These are phyloP conservation scores for Lepidopterella palustris DNA, from an alignment of 495 filamentous ascomycete genomes.

Conservation along the genomic window DNA sequence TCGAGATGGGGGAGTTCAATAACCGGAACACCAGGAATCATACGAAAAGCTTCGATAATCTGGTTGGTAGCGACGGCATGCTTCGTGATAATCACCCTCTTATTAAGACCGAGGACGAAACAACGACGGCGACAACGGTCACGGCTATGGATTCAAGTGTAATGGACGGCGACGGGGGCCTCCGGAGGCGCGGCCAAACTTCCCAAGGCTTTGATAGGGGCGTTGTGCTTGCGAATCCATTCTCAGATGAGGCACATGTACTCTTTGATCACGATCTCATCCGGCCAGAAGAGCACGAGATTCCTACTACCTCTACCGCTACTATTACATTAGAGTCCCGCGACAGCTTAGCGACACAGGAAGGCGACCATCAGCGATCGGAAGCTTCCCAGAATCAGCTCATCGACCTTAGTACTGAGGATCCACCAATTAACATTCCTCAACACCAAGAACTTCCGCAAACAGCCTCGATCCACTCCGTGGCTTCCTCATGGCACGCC, in stretches of 20 bases:
- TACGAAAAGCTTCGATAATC: conserved; percentile 45
- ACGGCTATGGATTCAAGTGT: conserved; percentile 43
- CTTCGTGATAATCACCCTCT: conserved; percentile 31
- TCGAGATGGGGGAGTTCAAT: conserved; percentile 17
- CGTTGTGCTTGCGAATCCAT: conserved; percentile 53
- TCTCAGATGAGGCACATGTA: conserved; percentile 46
- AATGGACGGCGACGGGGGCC: conserved; percentile 31
- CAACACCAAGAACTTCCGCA: not conserved
- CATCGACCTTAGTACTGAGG: conserved; percentile 21
- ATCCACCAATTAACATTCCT: not conserved
- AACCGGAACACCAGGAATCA: not conserved
- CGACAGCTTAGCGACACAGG: conserved; percentile 21
- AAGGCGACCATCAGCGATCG: not conserved
- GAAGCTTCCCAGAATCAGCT: conserved; percentile 3
- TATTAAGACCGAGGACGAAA: conserved; percentile 3
- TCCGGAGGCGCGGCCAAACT: conserved; percentile 44
- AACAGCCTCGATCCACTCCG: not conserved
- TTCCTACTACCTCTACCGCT: not conserved
- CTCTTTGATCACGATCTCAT: conserved; percentile 21
- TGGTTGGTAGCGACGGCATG: conserved; percentile 50
- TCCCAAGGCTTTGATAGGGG: conserved; percentile 45
- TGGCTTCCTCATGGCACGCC: not conserved
- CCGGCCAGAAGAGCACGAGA: not conserved
- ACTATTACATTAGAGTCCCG: conserved; percentile 15
- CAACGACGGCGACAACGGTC: conserved; percentile 35